Base-by-base conservation (phyloP, 805 yeast genomes). In the Saccharomycopsis sp. region DNA sequence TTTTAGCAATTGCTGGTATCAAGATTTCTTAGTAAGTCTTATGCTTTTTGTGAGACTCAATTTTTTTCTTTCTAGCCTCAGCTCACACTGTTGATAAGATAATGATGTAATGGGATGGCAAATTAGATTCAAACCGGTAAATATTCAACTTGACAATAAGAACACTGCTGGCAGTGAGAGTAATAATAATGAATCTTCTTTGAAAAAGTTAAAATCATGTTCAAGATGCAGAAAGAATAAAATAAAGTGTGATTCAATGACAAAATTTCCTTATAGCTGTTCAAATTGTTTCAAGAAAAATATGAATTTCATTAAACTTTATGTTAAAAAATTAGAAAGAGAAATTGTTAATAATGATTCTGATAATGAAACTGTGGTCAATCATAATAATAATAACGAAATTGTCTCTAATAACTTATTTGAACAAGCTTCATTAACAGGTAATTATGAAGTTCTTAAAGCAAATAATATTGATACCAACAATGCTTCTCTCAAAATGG, bases 151-250 rank as follows among this genome's bases (percentile, higher is more conserved):
- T 14, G 26, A 21, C n/a, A 29, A 34, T n/a, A 25, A 17, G 13
- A 8, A 17, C 13, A n/a, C 23, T 26, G 19, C 23, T n/a, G n/a
- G n/a, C 13, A 18, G 15, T 20, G 14, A 19, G 12, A 19, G 36
- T 18, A 27, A 26, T 19, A 17, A 28, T 17, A 25, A 34, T 33
- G 29, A 20, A 2, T 31, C 26, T 17, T 31, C 43, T 20, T 33
- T 40, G 18, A 46, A 46, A 19, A 43, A 44, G 31, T 34, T 46
- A 28, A 44, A 44, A 41, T 46, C 49, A 5, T 46, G 49, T 31
- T 40, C 41, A 4, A 37, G 49, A 32, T 46, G 49, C 34, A 39
- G 49, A 8, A 40, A 41, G 14, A 46, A 46, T 21, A 46, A 46
- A 26, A 41, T 46, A 14, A 46, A 43, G 30, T 46, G 49, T 34